phyloP scores from a whole-genome alignment of 1,139 yeast species.

The Casaregolazyma lundiana region DNA sequence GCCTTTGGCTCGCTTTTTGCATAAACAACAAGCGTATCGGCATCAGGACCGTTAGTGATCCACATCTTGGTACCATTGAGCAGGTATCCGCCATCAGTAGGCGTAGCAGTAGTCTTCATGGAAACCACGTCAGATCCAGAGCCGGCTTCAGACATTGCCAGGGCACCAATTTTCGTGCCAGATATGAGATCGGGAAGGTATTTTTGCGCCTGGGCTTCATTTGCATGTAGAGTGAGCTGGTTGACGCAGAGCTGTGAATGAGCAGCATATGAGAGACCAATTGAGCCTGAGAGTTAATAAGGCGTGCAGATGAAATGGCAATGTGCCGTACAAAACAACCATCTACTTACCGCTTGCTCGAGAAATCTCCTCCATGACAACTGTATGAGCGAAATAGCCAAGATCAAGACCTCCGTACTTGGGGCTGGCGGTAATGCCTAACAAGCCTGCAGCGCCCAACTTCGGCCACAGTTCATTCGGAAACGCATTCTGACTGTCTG shows the following conservation, averaged over 20 bases:
- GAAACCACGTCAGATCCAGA: constrained; percentile 35
- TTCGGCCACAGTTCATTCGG: constrained; percentile 35
- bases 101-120: constrained; percentile 31
- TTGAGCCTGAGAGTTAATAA: constrained; percentile 32
- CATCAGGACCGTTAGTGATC: constrained; percentile 37
- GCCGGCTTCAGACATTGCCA: constrained; percentile 36
- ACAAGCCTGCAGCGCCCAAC: constrained; percentile 33
- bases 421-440: constrained; percentile 34
- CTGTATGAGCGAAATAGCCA: constrained; percentile 34
- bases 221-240: constrained; percentile 31
- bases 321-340: constrained; percentile 32
- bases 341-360: constrained; percentile 24
- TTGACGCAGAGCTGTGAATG: constrained; percentile 35
- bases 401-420: constrained; percentile 33
- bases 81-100: constrained; percentile 30
- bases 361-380: constrained; percentile 34
- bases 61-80: constrained; percentile 36
- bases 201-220: constrained; percentile 29
- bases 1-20: constrained; percentile 34
- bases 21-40: constrained; percentile 32
- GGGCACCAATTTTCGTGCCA: constrained; percentile 31
- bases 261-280: constrained; percentile 34
- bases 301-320: constrained; percentile 33
- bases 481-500: constrained; percentile 29
- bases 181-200: constrained; percentile 31